Base-by-base conservation (phyloP, 768 basidiomycete genomes). In the Tephrocybe sp. region DNA sequence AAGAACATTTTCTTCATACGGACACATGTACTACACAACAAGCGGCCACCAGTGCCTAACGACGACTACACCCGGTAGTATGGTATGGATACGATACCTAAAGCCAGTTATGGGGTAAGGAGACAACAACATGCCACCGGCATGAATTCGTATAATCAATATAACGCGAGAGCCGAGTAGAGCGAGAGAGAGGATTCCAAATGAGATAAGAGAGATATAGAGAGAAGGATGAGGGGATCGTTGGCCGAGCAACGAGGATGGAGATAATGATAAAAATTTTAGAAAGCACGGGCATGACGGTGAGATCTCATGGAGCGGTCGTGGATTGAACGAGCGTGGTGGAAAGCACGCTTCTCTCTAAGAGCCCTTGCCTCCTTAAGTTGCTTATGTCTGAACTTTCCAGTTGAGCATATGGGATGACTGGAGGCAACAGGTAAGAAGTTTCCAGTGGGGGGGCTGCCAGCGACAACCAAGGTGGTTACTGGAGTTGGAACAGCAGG, bases 361-460 rank as follows among this genome's bases (percentile, higher is more conserved):
- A 42, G 51, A 25, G 42, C 51, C 33, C 47, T 40, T 24, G n/a
- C 36, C 41, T 56, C 53, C 46, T 33, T 57, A 18, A 59, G 25
- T 9, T 40, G 53, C 47, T 54, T 44, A 39, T 59, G 58, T 40
- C 58, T 56, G 33, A 48, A 59, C 47, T 59, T 59, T 15, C 53
- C 55, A n/a, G 52, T 43, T 3, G 52, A 30, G 32, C 58, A 59
- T 17, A 44, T 33, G 24, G 51, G 45, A 17, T 38, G 21, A 21
- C 15, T 23, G 2, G 45, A 25, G 2, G 26, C 45, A 6, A 40
- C 18, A 9, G 53, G 41, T 8, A 45, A n/a, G 38, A 42, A 25
- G 14, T 41, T 46, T 0, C 50, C 34, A 21, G 50, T 34, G 24
- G 52, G 37, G 7, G 53, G 36, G 28, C 17, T 33, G 30, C 45